Percentiles rank a stretch among this genome's conserved stretches.
Evolutionary conservation across 164 flowering plant genomes (phyloP).

Genomic region (Chimonanthus praecox): DNA sequence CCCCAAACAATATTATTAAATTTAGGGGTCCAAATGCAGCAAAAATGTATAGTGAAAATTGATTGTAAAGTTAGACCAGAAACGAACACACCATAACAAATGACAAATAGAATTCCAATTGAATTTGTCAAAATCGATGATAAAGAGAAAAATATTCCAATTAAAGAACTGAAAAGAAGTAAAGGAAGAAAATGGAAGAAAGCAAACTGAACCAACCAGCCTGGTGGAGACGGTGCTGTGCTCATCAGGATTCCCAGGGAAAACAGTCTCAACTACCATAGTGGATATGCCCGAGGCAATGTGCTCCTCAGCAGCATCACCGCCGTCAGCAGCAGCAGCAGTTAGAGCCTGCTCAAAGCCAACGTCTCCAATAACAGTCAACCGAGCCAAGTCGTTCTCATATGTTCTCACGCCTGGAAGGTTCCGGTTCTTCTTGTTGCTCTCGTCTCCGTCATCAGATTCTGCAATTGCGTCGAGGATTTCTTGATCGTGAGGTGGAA

Average conservation of each 20-base stretch:
- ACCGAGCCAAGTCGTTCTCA: constrained; percentile 67
- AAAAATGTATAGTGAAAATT: too few species aligned
- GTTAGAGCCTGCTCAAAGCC: constrained; percentile 67
- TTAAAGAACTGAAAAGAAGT: background rate
- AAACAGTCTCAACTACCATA: constrained; percentile 88
- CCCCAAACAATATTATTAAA: too few species aligned
- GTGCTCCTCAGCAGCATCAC: constrained; percentile 71
- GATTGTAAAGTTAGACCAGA: too few species aligned
- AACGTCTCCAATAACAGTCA: constrained; percentile 67
- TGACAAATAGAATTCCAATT: too few species aligned
- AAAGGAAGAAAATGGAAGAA: background rate
- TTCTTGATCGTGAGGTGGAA: constrained; percentile 36
- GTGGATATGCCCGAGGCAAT: constrained; percentile 40
- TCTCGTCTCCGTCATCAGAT: constrained; percentile 18
- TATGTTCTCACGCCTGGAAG: constrained; percentile 65
- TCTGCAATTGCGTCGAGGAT: constrained; percentile 44
- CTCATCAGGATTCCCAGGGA: constrained; percentile 59
- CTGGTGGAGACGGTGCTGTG: constrained; percentile 75
- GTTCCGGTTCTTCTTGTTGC: background rate
- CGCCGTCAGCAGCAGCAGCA: constrained; percentile 96
- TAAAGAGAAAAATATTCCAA: background rate
- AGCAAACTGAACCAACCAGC: constrained; percentile 42
- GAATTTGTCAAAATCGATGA: too few species aligned
- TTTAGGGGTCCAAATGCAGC: too few species aligned
- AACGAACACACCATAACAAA: too few species aligned